These are phyloP conservation scores for Hypocrella siamensis DNA, from an alignment of 2,329 filamentous ascomycete genomes.

Conservation along the genomic window DNA sequence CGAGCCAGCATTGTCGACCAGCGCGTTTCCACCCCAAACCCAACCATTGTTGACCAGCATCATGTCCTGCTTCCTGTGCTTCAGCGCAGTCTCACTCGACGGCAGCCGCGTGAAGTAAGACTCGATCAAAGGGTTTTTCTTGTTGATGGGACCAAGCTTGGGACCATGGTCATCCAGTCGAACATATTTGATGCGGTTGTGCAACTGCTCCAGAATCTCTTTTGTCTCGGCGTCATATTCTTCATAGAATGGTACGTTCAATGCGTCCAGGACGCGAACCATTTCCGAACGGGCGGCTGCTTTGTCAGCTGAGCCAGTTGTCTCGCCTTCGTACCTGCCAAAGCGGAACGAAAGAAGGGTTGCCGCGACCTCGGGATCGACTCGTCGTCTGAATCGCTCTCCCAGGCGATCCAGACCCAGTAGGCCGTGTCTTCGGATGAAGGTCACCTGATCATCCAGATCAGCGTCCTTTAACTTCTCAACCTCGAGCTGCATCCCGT, in stretches of 20 bases:
- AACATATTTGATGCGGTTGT: conserved; percentile 88
- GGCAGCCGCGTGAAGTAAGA: conserved; percentile 88
- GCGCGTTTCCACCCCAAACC: conserved; percentile 95
- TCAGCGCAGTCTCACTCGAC: conserved; percentile 58
- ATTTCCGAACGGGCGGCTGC: conserved; percentile 37
- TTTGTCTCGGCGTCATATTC: conserved; percentile 78
- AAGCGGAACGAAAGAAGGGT: conserved; percentile 24
- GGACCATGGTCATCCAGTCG: conserved; percentile 87
- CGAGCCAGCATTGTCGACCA: conserved; percentile 85
- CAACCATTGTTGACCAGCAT: conserved; percentile 92
- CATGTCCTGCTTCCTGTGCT: conserved; percentile 60
- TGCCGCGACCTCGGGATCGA: conserved; percentile 56
- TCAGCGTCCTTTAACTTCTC: conserved; percentile 29
- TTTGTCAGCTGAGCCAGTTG: conserved; percentile 27
- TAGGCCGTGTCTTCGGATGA: conserved; percentile 55
- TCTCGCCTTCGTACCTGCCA: conserved; percentile 47
- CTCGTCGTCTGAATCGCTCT: conserved; percentile 57
- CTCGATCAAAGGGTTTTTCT: conserved; percentile 72
- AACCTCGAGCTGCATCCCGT: conserved; percentile 18
- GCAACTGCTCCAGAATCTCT: conserved; percentile 79
- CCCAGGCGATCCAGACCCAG: conserved; percentile 59
- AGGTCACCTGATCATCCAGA: conserved; percentile 38
- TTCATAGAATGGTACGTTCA: conserved; percentile 78
- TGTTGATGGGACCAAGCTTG: conserved; percentile 63
- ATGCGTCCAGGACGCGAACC: conserved; percentile 54